Evolutionary conservation across 2,329 filamentous ascomycete species (phyloP), one percentile per base, ranked within the genome.

Genomic region (Aaosphaeria arxii): DNA sequence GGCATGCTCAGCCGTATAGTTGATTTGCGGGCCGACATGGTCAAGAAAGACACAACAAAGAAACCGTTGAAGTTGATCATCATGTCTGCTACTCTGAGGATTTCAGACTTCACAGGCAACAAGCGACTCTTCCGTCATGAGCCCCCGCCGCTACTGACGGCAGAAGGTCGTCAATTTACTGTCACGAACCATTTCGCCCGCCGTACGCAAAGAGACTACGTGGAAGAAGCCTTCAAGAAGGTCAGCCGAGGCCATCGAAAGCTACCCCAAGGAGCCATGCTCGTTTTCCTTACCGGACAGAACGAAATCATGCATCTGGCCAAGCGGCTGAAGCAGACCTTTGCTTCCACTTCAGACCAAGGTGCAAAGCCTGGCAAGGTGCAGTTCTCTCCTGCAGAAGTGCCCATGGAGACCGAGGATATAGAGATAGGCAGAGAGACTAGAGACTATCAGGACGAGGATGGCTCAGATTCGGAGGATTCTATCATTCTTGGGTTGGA

Each of bases 1-100:
- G 94, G 94, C 44, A 95, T 99, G 84, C 83, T 97, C 11, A 96
- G 91, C 63, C 84, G 92, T 62, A 91, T 97, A 32, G 89, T 96
- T 42, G 89, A 90, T 57, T 74, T 96, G 46, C 83, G 94, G 50
- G 82, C 86, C 45, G 83, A 89, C 36, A 80, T 96, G 73, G 82
- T 83, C 6, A 75, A 81, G 51, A 87, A 94, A 66, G 82, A 94
- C 51, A 74, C 85, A 0, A 81, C 82, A 1, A 86, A 67, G 45
- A 74, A 85, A 55, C 91, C 91, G 0, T 72, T 99, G 45, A 99
- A 97, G 71, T 79, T 99, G 6, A 83, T 99, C 50, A 95, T 99
- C 72, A 99, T 99, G 95, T 97, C 92, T 50, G 94, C 94, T 40
- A 99, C 94, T 2, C 77, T 99, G 32, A 81, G 91, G 50, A 89